Percentiles rank a stretch among this genome's conserved stretches.
phyloP scores from a whole-genome alignment of 1,284 basidiomycete genomes.

The Tranzscheliella williamsii region DNA sequence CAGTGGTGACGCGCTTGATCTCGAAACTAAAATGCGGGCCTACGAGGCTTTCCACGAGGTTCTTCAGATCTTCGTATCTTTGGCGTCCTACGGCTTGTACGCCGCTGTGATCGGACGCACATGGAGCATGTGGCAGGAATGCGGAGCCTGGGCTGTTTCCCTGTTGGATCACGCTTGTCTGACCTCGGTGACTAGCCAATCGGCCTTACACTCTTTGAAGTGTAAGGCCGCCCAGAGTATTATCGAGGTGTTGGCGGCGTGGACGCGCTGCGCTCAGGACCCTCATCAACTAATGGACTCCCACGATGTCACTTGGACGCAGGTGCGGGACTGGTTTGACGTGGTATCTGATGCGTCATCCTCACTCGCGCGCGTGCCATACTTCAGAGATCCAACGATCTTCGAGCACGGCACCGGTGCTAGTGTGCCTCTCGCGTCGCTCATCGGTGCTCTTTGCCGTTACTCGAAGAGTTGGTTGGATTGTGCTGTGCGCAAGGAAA shows the following conservation, averaged over 20 bases:
- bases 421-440: neutral
- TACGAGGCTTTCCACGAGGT: conserved; percentile 28
- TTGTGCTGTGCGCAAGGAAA: neutral
- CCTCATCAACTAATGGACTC: conserved; percentile 82
- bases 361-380: too few species aligned
- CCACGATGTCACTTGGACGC: conserved; percentile 89
- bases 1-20: conserved; percentile 52
- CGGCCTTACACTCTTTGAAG: conserved; percentile 7
- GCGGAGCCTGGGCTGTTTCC: conserved; percentile 24
- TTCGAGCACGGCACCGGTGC: neutral
- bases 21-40: conserved; percentile 61
- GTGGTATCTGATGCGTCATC: conserved; percentile 10
- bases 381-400: too few species aligned
- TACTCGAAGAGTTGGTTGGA: neutral
- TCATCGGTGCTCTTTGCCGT: neutral
- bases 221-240: conserved; percentile 42
- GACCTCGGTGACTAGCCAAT: too few species aligned
- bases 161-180: neutral
- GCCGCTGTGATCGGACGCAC: conserved; percentile 67
- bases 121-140: conserved; percentile 27
- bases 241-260: conserved; percentile 68
- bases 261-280: conserved; percentile 81
- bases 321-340: conserved; percentile 72
- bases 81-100: conserved; percentile 79
- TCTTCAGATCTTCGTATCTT: conserved; percentile 69